phyloP scores from a whole-genome alignment of 2,329 filamentous ascomycete species.

The Aspergillus sp. region DNA sequence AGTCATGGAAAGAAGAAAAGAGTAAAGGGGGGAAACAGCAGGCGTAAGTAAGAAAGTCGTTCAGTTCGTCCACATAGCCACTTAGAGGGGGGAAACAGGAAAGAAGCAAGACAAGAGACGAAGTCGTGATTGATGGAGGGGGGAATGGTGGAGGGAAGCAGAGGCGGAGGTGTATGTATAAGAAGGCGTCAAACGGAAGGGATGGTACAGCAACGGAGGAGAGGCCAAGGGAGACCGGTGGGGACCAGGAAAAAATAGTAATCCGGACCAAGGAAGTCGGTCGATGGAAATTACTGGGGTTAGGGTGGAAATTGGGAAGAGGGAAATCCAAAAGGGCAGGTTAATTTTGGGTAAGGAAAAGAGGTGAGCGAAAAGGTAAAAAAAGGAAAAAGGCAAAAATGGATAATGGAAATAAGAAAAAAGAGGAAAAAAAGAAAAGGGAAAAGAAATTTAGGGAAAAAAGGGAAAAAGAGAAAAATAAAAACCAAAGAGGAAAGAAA shows the following conservation, averaged over 20 bases:
- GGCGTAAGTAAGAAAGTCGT: constrained; percentile 6
- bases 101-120: constrained; percentile 10
- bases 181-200: constrained; percentile 29
- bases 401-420: neutral
- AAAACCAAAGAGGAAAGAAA: constrained; percentile 21
- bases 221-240: constrained; percentile 30
- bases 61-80: constrained; percentile 23
- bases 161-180: constrained; percentile 24
- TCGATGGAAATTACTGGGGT: constrained; percentile 2
- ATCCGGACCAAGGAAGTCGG: constrained; percentile 7
- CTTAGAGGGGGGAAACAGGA: constrained; percentile 13
- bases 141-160: neutral
- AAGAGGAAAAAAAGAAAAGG: neutral
- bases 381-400: constrained; percentile 1
- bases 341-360: neutral
- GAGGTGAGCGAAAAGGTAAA: neutral
- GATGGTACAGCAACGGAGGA: constrained; percentile 24
- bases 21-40: neutral
- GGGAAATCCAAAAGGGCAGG: neutral
- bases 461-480: constrained; percentile 25
- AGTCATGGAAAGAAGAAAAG: constrained; percentile 11
- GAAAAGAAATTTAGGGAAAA: constrained; percentile 22
- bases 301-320: constrained; percentile 2
- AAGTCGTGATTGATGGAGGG: constrained; percentile 9
- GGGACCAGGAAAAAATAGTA: constrained; percentile 17